Percentiles rank a stretch among this genome's conserved stretches.
Evolutionary conservation across 257 asterid species (phyloP).

Genomic region (Nicotiana noctiflora): DNA sequence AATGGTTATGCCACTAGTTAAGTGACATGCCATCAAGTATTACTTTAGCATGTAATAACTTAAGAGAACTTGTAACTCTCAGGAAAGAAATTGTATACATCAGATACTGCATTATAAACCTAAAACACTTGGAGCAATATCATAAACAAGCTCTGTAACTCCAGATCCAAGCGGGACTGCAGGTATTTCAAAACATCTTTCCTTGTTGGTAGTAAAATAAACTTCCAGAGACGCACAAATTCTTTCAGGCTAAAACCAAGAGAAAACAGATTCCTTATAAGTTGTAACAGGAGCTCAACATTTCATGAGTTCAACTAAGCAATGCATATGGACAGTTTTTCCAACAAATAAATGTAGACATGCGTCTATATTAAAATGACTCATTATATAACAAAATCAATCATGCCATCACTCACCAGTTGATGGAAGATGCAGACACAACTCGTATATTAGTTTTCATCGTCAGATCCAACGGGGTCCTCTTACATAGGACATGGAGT

Average conservation of each 20-base stretch:
- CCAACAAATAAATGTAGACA: neutral
- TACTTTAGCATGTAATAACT: neutral
- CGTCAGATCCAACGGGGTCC: slow-evolving; percentile 77
- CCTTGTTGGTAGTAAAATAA: neutral
- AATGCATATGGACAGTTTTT: neutral
- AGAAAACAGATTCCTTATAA: no score
- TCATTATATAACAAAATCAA: neutral
- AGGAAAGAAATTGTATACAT: neutral
- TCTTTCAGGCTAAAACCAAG: neutral
- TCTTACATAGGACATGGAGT: slow-evolving; percentile 47
- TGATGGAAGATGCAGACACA: slow-evolving; percentile 61
- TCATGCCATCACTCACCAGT: slow-evolving; percentile 49
- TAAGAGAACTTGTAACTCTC: neutral
- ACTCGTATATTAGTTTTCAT: slow-evolving; percentile 68
- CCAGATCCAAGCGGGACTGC: neutral
- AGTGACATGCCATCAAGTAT: neutral
- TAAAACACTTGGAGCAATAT: neutral
- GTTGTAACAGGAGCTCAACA: no score
- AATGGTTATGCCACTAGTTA: neutral
- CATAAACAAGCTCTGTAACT: neutral
- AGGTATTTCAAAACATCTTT: neutral
- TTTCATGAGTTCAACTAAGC: neutral
- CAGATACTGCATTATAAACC: neutral
- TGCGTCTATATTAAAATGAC: neutral
- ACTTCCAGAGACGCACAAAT: neutral